A percentile compares a stretch with the other conserved stretches of the same genome.
These are phyloP conservation scores for Hysterangium stoloniferum DNA, from an alignment of 768 basidiomycete species.

Conservation along the genomic window DNA sequence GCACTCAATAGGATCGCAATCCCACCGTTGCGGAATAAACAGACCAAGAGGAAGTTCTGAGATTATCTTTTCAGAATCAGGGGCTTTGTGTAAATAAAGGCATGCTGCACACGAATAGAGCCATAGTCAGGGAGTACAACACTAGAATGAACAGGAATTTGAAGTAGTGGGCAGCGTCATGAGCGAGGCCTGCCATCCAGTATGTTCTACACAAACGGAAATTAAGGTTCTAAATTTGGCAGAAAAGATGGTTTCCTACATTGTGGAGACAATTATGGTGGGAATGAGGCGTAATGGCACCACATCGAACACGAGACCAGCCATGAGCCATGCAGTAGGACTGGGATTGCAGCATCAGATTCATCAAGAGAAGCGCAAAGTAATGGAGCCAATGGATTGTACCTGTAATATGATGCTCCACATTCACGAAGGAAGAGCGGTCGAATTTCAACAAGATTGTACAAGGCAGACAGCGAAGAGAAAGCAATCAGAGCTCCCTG, in stretches of 20 bases:
- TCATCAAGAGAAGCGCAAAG: neutral
- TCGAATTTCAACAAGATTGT: conserved; percentile 78
- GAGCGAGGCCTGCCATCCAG: conserved; percentile 90
- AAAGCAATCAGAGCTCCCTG: conserved; percentile 89
- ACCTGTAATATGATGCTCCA: conserved; percentile 82
- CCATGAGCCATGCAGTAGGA: conserved; percentile 87
- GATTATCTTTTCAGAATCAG: neutral
- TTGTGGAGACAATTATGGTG: conserved; percentile 77
- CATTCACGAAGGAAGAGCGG: conserved; percentile 87
- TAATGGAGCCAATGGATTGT: conserved; percentile 12
- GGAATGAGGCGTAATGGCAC: conserved; percentile 84
- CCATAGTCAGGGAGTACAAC: conserved; percentile 77
- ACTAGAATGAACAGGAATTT: conserved; percentile 90
- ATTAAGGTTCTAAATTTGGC: neutral
- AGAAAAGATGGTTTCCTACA: conserved; percentile 46
- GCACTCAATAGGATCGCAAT: conserved; percentile 86
- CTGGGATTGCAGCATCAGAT: conserved; percentile 35
- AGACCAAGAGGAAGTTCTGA: conserved; percentile 89
- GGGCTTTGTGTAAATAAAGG: neutral
- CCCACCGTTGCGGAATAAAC: conserved; percentile 77
- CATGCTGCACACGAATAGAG: conserved; percentile 60
- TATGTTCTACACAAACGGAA: conserved; percentile 47
- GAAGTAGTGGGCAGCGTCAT: conserved; percentile 78
- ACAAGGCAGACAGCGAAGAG: conserved; percentile 81
- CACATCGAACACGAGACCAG: conserved; percentile 82